Percentiles rank a stretch among this genome's conserved stretches.
These are phyloP conservation scores for Rhinocladiella similis DNA, from an alignment of 2,329 filamentous ascomycete species.

Conservation along the genomic window DNA sequence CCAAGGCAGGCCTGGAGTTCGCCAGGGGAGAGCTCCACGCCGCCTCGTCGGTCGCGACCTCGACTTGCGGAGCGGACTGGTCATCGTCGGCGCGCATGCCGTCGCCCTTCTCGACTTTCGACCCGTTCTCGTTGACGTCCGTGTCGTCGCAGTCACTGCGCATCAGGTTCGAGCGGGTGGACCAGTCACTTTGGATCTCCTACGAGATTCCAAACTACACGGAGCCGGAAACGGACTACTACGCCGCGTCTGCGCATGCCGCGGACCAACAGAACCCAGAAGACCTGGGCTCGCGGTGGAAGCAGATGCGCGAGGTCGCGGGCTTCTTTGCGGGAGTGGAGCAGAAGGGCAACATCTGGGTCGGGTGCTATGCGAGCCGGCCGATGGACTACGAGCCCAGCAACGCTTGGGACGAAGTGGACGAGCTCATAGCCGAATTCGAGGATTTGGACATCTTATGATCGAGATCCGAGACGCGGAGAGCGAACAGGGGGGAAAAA, in stretches of 20 bases:
- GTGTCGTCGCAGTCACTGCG: conserved; percentile 39
- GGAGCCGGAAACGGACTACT: neutral
- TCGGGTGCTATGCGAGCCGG: conserved; percentile 60
- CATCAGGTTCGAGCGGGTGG: conserved; percentile 59
- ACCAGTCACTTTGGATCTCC: conserved; percentile 58
- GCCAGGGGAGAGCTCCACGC: conserved; percentile 55
- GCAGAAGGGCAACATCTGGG: conserved; percentile 55
- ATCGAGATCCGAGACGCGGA: conserved; percentile 6
- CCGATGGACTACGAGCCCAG: conserved; percentile 41
- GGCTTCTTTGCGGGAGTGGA: conserved; percentile 63
- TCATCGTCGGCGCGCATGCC: conserved; percentile 34
- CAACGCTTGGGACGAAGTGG: conserved; percentile 30
- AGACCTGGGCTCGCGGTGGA: conserved; percentile 51
- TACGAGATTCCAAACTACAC: conserved; percentile 47
- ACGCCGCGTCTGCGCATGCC: conserved; percentile 17
- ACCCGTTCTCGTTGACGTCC: conserved; percentile 17
- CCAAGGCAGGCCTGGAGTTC: conserved; percentile 61
- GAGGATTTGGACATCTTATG: conserved; percentile 53
- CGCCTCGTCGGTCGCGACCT: conserved; percentile 57
- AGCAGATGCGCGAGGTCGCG: conserved; percentile 60
- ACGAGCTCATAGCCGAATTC: conserved; percentile 51
- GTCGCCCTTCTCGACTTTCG: conserved; percentile 16
- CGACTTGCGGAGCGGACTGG: conserved; percentile 58
- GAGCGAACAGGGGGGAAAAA: neutral
- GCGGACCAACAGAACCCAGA: conserved; percentile 33